These are phyloP conservation scores for Fomitopsis serialis DNA, from an alignment of 768 basidiomycete genomes.

Conservation along the genomic window DNA sequence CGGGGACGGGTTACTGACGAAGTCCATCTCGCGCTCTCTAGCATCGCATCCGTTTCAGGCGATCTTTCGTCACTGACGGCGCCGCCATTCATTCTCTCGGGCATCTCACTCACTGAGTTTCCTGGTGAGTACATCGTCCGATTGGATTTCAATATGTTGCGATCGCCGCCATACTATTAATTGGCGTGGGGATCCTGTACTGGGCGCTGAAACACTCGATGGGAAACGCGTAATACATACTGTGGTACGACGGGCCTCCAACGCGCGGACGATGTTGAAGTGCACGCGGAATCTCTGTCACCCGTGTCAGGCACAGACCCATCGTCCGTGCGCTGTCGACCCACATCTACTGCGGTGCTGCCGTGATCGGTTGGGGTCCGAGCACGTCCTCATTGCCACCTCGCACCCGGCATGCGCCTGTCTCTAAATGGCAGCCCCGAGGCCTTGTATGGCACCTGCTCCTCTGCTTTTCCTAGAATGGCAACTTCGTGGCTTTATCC, in stretches of 20 bases:
- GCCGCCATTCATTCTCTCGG: constrained; percentile 89
- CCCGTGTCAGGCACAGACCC: too few species aligned
- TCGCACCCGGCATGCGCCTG: constrained; percentile 3
- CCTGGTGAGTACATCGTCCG: constrained; percentile 51
- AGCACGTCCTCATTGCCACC: background rate
- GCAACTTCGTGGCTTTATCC: background rate
- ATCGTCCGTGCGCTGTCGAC: too few species aligned
- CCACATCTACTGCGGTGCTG: too few species aligned
- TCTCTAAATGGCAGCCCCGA: background rate
- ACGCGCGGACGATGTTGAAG: too few species aligned
- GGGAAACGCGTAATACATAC: too few species aligned
- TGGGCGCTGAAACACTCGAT: too few species aligned
- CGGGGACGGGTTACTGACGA: constrained; percentile 1
- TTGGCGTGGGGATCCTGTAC: too few species aligned
- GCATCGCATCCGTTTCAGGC: constrained; percentile 82
- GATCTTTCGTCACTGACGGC: constrained; percentile 83
- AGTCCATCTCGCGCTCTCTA: constrained; percentile 21
- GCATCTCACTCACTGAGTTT: constrained; percentile 87
- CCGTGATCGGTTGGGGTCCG: too few species aligned
- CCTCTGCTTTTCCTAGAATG: background rate
- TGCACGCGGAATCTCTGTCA: too few species aligned
- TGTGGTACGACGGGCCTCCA: too few species aligned
- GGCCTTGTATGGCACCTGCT: too few species aligned
- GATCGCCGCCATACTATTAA: background rate
- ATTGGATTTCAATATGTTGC: background rate